Base-by-base conservation (phyloP, 2,329 filamentous ascomycete species). In the Leptographium flavum region DNA sequence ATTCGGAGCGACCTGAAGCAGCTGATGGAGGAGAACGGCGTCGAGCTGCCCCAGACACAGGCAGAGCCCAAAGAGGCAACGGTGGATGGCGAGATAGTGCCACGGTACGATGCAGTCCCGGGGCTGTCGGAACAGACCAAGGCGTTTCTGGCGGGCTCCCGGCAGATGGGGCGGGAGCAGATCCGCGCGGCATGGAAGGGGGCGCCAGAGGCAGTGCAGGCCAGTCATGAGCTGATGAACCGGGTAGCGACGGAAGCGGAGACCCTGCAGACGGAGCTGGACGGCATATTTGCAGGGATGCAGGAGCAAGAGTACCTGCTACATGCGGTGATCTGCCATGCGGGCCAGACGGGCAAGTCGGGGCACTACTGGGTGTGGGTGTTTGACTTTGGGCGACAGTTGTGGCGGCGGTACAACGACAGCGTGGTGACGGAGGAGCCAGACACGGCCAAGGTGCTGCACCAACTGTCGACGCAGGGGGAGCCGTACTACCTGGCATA, bases 321-420 rank as follows among this genome's bases (percentile, higher is more conserved):
- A 5, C 88, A 95, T 54, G 86, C 90, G 0, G 83, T 95, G 28
- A 94, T 98, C 57, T 90, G 94, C 55, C 92, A 98, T 59, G 80
- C 83, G 19, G 85, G 85, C 28, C 69, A 70, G 53, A 54, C 53
- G 25, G 71, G 81, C 35, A 73, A 70, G 38, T 81, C 81, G 39
- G 92, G 92, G 0, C 92, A 98, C 61, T 98, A 96, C 64, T 95
- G 87, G 81, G 87, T 95, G 38, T 95, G 88, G 73, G 93, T 98
- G 51, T 84, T 80, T 57, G 92, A 96, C 64, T 94, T 94, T 60
- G 74, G 81, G 52, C 74, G 77, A 39, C 66, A 79, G 31, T 68
- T 88, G 19, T 98, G 92, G 88, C 81, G 87, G 47, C 87, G 85
- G 57, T 98, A 95, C 69, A 98, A 98, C 58, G 92, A 98, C 56